phyloP scores from a whole-genome alignment of 2,329 filamentous ascomycete species.

The Colletotrichum ledebouriae region DNA sequence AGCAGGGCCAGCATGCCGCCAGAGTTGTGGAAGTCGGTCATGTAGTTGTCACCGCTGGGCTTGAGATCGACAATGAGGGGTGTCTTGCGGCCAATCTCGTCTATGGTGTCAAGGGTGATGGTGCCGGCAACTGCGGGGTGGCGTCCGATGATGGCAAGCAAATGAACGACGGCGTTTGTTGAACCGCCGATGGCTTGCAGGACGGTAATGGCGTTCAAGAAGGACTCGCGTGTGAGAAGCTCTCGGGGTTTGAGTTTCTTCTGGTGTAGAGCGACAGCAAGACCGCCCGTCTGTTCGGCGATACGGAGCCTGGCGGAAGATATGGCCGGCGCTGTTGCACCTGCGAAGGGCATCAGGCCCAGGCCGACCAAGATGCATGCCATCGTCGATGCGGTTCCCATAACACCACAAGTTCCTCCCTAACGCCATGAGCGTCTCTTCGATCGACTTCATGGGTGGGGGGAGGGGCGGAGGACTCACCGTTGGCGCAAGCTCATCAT shows the following conservation, averaged over 20 bases:
- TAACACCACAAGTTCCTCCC: slow-evolving; percentile 87
- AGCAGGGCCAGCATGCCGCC: slow-evolving; percentile 88
- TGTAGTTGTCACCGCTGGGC: slow-evolving; percentile 88
- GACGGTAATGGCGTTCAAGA: slow-evolving; percentile 88
- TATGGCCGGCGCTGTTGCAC: slow-evolving; percentile 82
- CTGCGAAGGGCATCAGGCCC: slow-evolving; percentile 83
- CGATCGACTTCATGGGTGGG: background rate
- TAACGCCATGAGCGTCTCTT: slow-evolving; percentile 41
- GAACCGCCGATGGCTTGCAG: slow-evolving; percentile 88
- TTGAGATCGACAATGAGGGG: slow-evolving; percentile 88
- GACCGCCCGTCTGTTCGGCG: slow-evolving; percentile 78
- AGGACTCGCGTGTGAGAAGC: slow-evolving; percentile 79
- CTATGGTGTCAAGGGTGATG: slow-evolving; percentile 82
- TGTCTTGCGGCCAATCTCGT: slow-evolving; percentile 81
- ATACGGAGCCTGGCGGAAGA: slow-evolving; percentile 85
- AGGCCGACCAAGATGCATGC: slow-evolving; percentile 85
- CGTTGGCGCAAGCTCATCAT: slow-evolving; percentile 80
- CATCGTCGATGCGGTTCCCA: slow-evolving; percentile 95
- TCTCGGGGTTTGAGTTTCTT: slow-evolving; percentile 77
- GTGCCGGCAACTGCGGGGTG: slow-evolving; percentile 72
- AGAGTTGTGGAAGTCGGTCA: slow-evolving; percentile 91
- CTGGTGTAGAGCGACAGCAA: slow-evolving; percentile 76
- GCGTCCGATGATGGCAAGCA: slow-evolving; percentile 86
- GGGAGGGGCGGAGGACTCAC: slow-evolving; percentile 53
- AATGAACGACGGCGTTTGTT: slow-evolving; percentile 87